Conservation (phyloP, 2,329 filamentous ascomycete species). For the Lasiodiplodia theobromae region DNA sequence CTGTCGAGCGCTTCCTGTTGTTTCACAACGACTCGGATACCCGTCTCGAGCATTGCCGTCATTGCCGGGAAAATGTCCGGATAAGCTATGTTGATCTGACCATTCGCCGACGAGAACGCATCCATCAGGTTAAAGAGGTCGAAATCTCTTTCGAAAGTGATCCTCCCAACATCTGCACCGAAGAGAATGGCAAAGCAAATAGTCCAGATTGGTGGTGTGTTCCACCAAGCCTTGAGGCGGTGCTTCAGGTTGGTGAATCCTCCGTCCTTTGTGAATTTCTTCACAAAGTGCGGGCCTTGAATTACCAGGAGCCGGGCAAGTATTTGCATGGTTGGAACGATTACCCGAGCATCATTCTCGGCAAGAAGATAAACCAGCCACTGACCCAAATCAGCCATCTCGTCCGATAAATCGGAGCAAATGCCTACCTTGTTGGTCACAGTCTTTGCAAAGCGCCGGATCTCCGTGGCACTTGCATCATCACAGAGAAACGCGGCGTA, state of each 20-base stretch:
- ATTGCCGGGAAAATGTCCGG: constrained; percentile 83
- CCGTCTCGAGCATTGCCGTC: constrained; percentile 85
- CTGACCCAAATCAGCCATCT: constrained; percentile 52
- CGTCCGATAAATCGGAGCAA: constrained; percentile 38
- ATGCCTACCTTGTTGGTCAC: constrained; percentile 86
- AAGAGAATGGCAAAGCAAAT: constrained; percentile 90
- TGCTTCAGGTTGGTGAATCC: constrained; percentile 88
- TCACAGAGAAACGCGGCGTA: constrained; percentile 82
- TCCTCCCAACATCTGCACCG: constrained; percentile 76
- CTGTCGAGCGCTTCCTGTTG: constrained; percentile 22
- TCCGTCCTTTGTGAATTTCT: constrained; percentile 87
- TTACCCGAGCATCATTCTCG: constrained; percentile 83
- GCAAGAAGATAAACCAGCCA: constrained; percentile 92
- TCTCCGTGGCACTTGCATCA: constrained; percentile 69
- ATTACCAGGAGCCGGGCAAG: constrained; percentile 82
- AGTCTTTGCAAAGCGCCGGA: constrained; percentile 88
- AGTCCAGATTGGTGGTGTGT: constrained; percentile 82
- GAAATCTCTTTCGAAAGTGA: constrained; percentile 76
- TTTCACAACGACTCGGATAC: constrained; percentile 71
- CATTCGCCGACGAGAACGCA: constrained; percentile 63
- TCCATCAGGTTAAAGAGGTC: constrained; percentile 77
- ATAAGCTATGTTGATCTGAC: constrained; percentile 71
- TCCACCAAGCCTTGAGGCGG: constrained; percentile 87
- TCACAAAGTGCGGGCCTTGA: constrained; percentile 81
- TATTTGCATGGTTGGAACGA: constrained; percentile 82